phyloP scores from a whole-genome alignment of 1,284 basidiomycete species.

The Austropuccinia psidii region DNA sequence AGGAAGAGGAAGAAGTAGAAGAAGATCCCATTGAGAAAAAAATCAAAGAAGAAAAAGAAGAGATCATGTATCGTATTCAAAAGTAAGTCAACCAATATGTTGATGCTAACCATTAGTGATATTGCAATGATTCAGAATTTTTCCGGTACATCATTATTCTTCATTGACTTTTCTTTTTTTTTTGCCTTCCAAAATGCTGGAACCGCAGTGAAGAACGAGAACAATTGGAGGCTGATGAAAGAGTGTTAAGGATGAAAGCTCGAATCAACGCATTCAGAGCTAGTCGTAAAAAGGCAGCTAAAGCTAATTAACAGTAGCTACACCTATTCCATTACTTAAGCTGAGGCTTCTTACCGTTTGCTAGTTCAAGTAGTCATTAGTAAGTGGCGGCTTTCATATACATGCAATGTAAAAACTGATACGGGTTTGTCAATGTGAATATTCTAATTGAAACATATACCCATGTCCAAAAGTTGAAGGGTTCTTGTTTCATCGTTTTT shows the following conservation, averaged over 20 bases:
- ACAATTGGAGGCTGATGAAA: conserved; percentile 34
- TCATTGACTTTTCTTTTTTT: neutral
- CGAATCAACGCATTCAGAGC: conserved; percentile 30
- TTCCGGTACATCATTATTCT: neutral
- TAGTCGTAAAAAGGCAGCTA: neutral
- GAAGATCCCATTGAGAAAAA: conserved; percentile 60
- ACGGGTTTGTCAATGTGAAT: too few species aligned
- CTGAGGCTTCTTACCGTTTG: too few species aligned
- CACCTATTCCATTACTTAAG: too few species aligned
- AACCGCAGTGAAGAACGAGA: conserved; percentile 28
- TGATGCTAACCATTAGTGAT: neutral
- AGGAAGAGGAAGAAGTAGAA: conserved; percentile 69
- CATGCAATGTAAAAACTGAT: too few species aligned
- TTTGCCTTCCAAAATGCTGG: neutral
- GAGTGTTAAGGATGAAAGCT: conserved; percentile 35
- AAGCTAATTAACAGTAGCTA: too few species aligned
- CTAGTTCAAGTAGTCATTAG: too few species aligned
- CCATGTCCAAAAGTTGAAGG: too few species aligned
- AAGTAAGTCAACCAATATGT: conserved; percentile 2
- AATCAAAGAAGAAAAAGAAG: conserved; percentile 42
- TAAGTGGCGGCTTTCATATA: too few species aligned
- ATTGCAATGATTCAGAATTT: neutral
- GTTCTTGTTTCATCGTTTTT: too few species aligned
- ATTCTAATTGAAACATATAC: too few species aligned
- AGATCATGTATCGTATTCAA: conserved; percentile 36